Percentiles rank a stretch among this genome's conserved stretches.
These are phyloP conservation scores for Aspergillus felis DNA, from an alignment of 2,329 filamentous ascomycete species.

Conservation along the genomic window DNA sequence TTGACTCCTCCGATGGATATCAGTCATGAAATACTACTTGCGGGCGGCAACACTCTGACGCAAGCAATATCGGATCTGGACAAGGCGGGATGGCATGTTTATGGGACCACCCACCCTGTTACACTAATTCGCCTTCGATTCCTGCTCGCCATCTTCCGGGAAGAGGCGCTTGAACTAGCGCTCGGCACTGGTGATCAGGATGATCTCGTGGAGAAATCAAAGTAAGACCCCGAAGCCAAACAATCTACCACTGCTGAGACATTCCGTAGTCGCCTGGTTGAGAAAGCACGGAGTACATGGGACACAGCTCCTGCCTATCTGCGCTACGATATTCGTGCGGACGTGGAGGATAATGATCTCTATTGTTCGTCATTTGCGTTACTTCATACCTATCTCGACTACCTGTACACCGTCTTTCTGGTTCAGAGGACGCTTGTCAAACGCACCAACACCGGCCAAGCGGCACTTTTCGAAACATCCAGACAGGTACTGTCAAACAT, in stretches of 20 bases:
- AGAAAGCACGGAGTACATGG: slow-evolving; percentile 24
- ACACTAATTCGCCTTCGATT: slow-evolving; percentile 24
- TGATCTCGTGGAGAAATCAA: slow-evolving; percentile 23
- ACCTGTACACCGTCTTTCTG: slow-evolving; percentile 33
- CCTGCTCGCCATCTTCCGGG: slow-evolving; percentile 23
- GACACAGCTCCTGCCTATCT: slow-evolving; percentile 21
- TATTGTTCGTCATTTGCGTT: slow-evolving; percentile 16
- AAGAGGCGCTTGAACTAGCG: slow-evolving; percentile 30
- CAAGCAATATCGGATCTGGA: slow-evolving; percentile 24
- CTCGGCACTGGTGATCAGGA: slow-evolving; percentile 21
- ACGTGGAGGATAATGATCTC: slow-evolving; percentile 6
- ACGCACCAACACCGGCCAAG: slow-evolving; percentile 27
- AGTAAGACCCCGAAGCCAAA: slow-evolving; percentile 12
- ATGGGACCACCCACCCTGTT: slow-evolving; percentile 15
- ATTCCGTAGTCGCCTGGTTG: slow-evolving; percentile 20
- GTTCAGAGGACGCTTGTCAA: slow-evolving; percentile 32
- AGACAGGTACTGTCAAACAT: slow-evolving; percentile 28
- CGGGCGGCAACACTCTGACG: slow-evolving; percentile 21
- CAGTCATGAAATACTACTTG: slow-evolving; percentile 24
- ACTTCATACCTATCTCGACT: slow-evolving; percentile 31
- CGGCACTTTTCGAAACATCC: slow-evolving; percentile 30
- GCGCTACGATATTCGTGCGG: slow-evolving; percentile 20
- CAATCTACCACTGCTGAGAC: neutral
- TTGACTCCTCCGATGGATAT: slow-evolving; percentile 36
- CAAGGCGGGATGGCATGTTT: slow-evolving; percentile 25